Percentiles rank a stretch among this genome's conserved stretches.
phyloP scores from a whole-genome alignment of 371 early-diverging fungal genomes.

The Lichtheimia corymbifera region DNA sequence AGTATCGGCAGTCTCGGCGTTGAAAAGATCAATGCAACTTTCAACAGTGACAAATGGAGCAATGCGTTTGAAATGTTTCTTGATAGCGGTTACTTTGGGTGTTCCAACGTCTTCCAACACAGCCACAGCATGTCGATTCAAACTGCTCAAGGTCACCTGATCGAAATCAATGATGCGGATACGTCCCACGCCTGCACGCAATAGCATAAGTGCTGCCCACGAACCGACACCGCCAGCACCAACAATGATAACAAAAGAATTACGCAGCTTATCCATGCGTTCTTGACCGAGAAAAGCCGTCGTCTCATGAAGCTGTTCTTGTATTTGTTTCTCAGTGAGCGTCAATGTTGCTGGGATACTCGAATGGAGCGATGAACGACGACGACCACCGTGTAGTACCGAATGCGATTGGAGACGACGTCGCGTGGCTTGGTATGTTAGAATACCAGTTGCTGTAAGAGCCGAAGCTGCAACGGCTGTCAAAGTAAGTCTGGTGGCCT shows the following conservation, averaged over 20 bases:
- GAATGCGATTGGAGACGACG: constrained; percentile 41
- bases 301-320: constrained; percentile 86
- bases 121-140: constrained; percentile 94
- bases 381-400: constrained; percentile 42
- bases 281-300: constrained; percentile 87
- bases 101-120: constrained; percentile 86
- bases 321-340: constrained; percentile 65
- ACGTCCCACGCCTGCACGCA: constrained; percentile 85
- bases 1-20: constrained; percentile 65
- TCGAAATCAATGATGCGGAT: constrained; percentile 95
- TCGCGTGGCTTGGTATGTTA: constrained; percentile 41
- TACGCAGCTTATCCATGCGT: constrained; percentile 63
- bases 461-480: constrained; percentile 66
- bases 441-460: constrained; percentile 55
- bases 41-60: constrained; percentile 84
- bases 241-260: constrained; percentile 88
- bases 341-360: constrained; percentile 2
- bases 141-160: constrained; percentile 87
- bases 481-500: constrained; percentile 28
- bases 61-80: constrained; percentile 69
- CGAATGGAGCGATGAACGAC: not conserved
- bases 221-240: constrained; percentile 96
- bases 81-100: constrained; percentile 81
- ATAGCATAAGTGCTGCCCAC: constrained; percentile 88
- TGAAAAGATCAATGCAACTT: constrained; percentile 74